These are phyloP conservation scores for Phytophthora quininea DNA, from an alignment of 352 stramenopile species.

Conservation along the genomic window DNA sequence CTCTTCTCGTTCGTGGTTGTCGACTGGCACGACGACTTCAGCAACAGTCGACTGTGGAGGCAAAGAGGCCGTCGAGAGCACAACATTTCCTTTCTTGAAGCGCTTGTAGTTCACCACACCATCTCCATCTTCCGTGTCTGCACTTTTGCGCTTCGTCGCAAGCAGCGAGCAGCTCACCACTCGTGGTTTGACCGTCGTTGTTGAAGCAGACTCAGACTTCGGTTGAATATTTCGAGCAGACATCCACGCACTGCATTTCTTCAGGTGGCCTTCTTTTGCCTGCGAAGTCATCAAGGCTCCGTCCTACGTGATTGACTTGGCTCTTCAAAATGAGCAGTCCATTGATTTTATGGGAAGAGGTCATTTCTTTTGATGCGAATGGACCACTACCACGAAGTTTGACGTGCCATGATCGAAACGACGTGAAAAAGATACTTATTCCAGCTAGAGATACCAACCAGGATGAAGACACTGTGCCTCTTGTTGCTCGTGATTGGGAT, in stretches of 20 bases:
- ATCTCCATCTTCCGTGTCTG: slow-evolving; percentile 2
- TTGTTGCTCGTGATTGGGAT: background rate
- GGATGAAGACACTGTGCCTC: too few species aligned
- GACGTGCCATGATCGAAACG: too few species aligned
- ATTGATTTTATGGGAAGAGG: too few species aligned
- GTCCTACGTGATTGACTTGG: background rate
- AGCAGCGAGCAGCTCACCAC: slow-evolving; percentile 62
- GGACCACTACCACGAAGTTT: too few species aligned
- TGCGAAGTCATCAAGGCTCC: slow-evolving; percentile 3
- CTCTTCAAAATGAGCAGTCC: too few species aligned
- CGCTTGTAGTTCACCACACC: slow-evolving; percentile 76
- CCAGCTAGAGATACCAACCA: too few species aligned
- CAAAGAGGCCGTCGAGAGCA: slow-evolving; percentile 47
- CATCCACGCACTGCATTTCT: slow-evolving; percentile 30
- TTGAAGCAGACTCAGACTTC: slow-evolving; percentile 35
- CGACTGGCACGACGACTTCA: slow-evolving; percentile 55
- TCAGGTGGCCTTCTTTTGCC: slow-evolving; percentile 7
- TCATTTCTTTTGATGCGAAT: too few species aligned
- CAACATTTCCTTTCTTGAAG: slow-evolving; percentile 80
- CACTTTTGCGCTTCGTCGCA: slow-evolving; percentile 40
- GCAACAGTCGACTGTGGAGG: slow-evolving; percentile 59
- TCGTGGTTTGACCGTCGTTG: slow-evolving; percentile 37
- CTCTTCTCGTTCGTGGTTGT: slow-evolving; percentile 63
- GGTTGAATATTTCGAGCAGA: slow-evolving; percentile 35
- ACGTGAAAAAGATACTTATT: too few species aligned